These are phyloP conservation scores for Neodidymelliopsis sp. DNA, from an alignment of 2,329 filamentous ascomycete genomes.

Conservation along the genomic window DNA sequence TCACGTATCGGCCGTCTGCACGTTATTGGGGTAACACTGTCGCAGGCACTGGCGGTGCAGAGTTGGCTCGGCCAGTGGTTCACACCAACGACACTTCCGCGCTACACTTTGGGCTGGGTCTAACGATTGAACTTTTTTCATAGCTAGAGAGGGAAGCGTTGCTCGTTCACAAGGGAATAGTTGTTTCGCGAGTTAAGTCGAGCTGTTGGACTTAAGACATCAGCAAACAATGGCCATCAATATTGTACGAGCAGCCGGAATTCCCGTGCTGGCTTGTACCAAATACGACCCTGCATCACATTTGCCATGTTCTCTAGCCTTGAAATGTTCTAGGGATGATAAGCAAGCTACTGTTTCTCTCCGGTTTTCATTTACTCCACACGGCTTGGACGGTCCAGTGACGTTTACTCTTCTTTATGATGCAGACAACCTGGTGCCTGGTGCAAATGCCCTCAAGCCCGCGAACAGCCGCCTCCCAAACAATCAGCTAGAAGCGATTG, in stretches of 20 bases:
- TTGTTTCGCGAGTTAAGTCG: not conserved
- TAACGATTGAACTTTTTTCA: not conserved
- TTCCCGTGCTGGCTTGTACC: conserved; percentile 1
- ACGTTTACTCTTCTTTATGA: not conserved
- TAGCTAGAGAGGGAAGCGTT: not conserved
- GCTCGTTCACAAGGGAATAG: not conserved
- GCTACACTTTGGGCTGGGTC: not conserved
- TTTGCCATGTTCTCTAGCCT: not conserved
- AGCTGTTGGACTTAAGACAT: not conserved
- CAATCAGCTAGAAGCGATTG: conserved; percentile 2
- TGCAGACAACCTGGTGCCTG: conserved; percentile 3
- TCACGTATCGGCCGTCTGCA: not conserved
- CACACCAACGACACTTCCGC: not conserved
- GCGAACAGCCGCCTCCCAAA: not conserved
- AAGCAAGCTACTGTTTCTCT: not conserved
- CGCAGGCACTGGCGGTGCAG: not conserved
- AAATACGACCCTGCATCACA: not conserved
- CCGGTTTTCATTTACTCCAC: not conserved
- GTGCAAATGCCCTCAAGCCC: not conserved
- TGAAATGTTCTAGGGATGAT: not conserved
- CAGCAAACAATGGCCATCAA: not conserved
- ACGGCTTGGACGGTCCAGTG: not conserved
- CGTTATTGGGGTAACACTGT: not conserved
- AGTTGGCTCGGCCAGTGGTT: not conserved
- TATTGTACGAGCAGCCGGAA: not conserved